Conservation (phyloP, 805 yeast genomes). For the Suhomyces emberorum region DNA sequence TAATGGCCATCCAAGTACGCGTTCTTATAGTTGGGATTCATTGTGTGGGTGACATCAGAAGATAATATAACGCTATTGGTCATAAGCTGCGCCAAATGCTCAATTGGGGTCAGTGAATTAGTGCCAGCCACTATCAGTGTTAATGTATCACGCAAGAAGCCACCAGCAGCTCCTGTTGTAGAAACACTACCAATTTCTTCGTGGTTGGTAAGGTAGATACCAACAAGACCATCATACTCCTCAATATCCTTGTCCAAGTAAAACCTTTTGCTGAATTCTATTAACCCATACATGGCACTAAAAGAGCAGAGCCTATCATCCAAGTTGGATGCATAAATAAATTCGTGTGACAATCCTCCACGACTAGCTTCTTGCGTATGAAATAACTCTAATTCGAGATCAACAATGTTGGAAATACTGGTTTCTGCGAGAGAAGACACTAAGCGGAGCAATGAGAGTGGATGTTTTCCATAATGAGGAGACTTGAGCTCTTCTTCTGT, state of each 20-base stretch:
- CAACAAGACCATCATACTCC: slow-evolving; percentile 25
- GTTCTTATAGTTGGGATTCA: slow-evolving; percentile 38
- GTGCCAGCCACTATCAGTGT: slow-evolving; percentile 12
- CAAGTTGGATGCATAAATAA: slow-evolving; percentile 37
- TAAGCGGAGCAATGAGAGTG: slow-evolving; percentile 30
- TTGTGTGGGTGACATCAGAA: slow-evolving; percentile 43
- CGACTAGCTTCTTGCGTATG: slow-evolving; percentile 34
- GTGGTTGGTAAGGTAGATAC: slow-evolving; percentile 35
- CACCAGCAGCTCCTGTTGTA: slow-evolving; percentile 39
- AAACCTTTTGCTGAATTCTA: slow-evolving; percentile 19
- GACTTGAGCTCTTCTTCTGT: slow-evolving; percentile 27
- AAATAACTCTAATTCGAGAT: slow-evolving; percentile 35
- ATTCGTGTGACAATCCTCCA: slow-evolving; percentile 37
- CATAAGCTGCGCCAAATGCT: slow-evolving; percentile 5
- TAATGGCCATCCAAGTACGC: slow-evolving; percentile 30
- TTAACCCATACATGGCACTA: slow-evolving; percentile 32
- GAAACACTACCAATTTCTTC: slow-evolving; percentile 42
- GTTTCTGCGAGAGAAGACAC: slow-evolving; percentile 22
- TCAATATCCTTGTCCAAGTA: slow-evolving; percentile 11
- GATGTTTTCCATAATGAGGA: slow-evolving; percentile 29
- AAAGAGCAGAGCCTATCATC: slow-evolving; percentile 43
- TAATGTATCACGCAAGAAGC: slow-evolving; percentile 23
- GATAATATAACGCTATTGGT: slow-evolving; percentile 28
- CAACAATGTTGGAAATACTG: slow-evolving; percentile 22
- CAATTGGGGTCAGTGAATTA: slow-evolving; percentile 2